These are phyloP conservation scores for Dendrocalamus latiflorus DNA, from an alignment of 202 grass and related monocot species.

Conservation along the genomic window DNA sequence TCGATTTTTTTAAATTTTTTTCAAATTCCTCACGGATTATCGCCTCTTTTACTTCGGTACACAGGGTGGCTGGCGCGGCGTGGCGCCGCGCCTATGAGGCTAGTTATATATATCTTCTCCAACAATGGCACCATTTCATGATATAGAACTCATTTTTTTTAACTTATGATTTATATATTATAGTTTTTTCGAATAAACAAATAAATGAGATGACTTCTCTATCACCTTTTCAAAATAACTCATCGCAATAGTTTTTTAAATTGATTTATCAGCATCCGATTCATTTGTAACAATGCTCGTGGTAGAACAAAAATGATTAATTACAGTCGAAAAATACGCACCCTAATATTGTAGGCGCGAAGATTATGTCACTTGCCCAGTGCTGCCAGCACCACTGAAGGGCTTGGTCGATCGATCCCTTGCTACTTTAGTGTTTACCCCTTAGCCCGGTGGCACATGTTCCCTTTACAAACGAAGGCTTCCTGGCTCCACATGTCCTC, in stretches of 20 bases:
- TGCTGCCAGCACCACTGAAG: neutral
- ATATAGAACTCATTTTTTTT: neutral
- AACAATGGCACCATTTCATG: neutral
- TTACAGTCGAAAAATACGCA: too few species aligned
- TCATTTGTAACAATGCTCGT: fast-evolving
- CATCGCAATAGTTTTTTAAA: too few species aligned
- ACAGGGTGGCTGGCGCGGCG: too few species aligned
- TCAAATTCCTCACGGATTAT: too few species aligned
- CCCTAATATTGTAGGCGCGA: neutral
- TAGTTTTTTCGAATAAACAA: too few species aligned
- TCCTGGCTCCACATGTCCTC: neutral
- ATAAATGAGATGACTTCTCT: too few species aligned
- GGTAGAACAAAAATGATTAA: fast-evolving
- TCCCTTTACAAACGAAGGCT: neutral
- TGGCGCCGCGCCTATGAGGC: too few species aligned
- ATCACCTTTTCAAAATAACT: too few species aligned
- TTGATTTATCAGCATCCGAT: too few species aligned
- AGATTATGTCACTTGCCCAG: neutral
- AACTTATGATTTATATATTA: too few species aligned
- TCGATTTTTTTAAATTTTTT: too few species aligned
- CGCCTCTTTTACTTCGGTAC: too few species aligned
- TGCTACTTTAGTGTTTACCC: slow-evolving; percentile 15
- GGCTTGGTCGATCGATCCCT: neutral
- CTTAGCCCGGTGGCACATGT: neutral
- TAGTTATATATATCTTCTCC: neutral